Conservation (phyloP, 2,329 filamentous ascomycete species). For the Fusarium sp. region DNA sequence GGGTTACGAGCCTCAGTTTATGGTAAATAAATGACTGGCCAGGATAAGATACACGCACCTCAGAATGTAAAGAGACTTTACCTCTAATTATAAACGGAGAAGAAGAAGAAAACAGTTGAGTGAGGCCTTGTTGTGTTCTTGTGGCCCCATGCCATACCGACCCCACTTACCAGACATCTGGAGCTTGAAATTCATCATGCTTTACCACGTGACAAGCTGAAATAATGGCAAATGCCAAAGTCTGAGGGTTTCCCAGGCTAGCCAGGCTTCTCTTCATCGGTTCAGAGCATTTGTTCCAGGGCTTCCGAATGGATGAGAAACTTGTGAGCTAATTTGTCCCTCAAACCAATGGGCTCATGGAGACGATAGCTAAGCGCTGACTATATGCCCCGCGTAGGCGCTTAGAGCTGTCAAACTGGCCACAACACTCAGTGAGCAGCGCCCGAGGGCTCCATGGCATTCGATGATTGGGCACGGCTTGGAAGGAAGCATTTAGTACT, state of each 20-base stretch:
- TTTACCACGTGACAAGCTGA: conserved; percentile 20
- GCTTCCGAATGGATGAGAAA: conserved; percentile 27
- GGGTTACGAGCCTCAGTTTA: conserved; percentile 7
- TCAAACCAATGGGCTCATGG: conserved; percentile 27
- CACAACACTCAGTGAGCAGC: conserved; percentile 9
- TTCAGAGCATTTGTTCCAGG: conserved; percentile 1
- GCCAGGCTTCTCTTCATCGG: neutral
- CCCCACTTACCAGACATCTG: neutral
- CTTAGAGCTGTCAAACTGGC: conserved; percentile 26
- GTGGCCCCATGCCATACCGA: neutral
- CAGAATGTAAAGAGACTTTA: neutral
- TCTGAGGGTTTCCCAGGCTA: neutral
- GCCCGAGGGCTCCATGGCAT: conserved; percentile 15
- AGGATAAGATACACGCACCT: neutral
- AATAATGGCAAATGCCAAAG: neutral
- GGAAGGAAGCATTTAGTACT: conserved; percentile 4
- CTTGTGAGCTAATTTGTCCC: conserved; percentile 24
- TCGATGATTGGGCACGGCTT: conserved; percentile 25
- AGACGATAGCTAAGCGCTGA: conserved; percentile 27
- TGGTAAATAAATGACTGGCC: neutral
- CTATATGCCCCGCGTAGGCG: conserved; percentile 32
- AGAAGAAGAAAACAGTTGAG: neutral
- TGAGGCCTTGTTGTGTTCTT: neutral
- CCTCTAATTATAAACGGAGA: neutral
- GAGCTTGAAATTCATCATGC: neutral